A percentile compares a stretch with the other conserved stretches of the same genome.
Evolutionary conservation across 306 rosid species (phyloP).

Genomic region (Gynostemma pentaphyllum): DNA sequence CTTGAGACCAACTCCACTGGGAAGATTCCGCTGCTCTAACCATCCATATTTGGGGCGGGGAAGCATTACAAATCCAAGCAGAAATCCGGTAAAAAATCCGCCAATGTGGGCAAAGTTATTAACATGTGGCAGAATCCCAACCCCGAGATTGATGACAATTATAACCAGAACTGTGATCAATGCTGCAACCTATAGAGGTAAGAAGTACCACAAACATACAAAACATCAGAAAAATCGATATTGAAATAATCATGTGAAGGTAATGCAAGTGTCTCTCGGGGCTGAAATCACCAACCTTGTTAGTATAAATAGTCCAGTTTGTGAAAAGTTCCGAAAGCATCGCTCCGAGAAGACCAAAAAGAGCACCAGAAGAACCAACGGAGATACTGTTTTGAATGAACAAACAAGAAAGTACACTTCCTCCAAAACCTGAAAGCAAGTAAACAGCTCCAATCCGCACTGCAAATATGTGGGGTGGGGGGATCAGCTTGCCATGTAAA

Average conservation of each 20-base stretch:
- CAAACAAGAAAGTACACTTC: conserved; percentile 52
- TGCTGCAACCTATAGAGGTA: conserved; percentile 52
- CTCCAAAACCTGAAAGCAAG: conserved; percentile 67
- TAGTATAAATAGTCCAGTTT: conserved; percentile 74
- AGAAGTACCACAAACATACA: conserved; percentile 6
- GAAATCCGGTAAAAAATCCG: conserved; percentile 63
- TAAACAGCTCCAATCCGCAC: conserved; percentile 64
- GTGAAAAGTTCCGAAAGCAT: conserved; percentile 92
- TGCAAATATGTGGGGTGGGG: conserved; percentile 23
- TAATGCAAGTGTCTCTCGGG: not conserved
- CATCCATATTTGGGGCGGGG: conserved; percentile 67
- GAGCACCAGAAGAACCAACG: conserved; percentile 91
- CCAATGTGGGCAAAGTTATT: conserved; percentile 88
- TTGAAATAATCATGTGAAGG: not conserved
- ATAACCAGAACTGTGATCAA: conserved; percentile 53
- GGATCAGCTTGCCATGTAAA: conserved; percentile 8
- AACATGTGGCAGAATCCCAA: conserved; percentile 73
- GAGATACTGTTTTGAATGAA: conserved; percentile 59
- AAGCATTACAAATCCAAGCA: conserved; percentile 66
- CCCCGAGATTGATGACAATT: conserved; percentile 54
- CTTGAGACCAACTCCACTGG: conserved; percentile 30
- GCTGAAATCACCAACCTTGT: conserved; percentile 39
- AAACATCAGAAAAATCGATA: not conserved
- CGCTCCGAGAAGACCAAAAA: conserved; percentile 92
- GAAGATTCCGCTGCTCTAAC: conserved; percentile 38